Conservation (phyloP, 2,329 filamentous ascomycete genomes). For the Knufia fluminis region DNA sequence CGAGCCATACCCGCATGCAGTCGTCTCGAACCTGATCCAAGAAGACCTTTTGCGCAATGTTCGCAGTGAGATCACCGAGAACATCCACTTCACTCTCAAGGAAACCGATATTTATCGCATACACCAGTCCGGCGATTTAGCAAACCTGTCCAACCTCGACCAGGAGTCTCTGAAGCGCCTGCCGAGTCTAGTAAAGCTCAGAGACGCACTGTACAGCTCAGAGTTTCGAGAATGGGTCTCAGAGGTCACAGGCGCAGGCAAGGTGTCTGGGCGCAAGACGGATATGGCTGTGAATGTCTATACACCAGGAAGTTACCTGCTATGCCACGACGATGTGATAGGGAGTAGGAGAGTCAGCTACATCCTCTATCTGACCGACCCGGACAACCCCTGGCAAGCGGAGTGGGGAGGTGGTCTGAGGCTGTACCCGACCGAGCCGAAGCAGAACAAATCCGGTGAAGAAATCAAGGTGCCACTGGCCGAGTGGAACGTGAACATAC, state of each 20-base stretch:
- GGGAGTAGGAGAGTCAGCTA: constrained; percentile 94
- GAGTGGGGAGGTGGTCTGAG: constrained; percentile 90
- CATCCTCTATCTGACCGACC: constrained; percentile 90
- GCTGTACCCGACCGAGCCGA: constrained; percentile 64
- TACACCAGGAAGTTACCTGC: constrained; percentile 85
- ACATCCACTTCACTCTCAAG: constrained; percentile 93
- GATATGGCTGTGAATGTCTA: constrained; percentile 99
- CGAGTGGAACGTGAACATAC: constrained; percentile 71
- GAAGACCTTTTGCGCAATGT: constrained; percentile 75
- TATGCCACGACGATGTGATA: constrained; percentile 98
- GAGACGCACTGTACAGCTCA: constrained; percentile 87
- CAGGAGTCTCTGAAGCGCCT: constrained; percentile 75
- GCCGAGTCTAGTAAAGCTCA: constrained; percentile 80
- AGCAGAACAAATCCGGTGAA: constrained; percentile 59
- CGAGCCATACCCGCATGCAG: constrained; percentile 73
- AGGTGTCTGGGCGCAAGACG: constrained; percentile 84
- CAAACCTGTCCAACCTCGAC: constrained; percentile 89
- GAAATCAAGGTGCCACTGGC: constrained; percentile 71
- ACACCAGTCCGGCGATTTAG: constrained; percentile 93
- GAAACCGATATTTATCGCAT: constrained; percentile 99
- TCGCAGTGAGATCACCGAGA: constrained; percentile 76
- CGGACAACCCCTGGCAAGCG: constrained; percentile 78
- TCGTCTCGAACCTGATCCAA: constrained; percentile 73
- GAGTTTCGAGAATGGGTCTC: constrained; percentile 84
- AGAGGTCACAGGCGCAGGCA: constrained; percentile 73